Percentiles rank a stretch among this genome's conserved stretches.
These are phyloP conservation scores for Calophaca sinica DNA, from an alignment of 306 rosid genomes.

Conservation along the genomic window DNA sequence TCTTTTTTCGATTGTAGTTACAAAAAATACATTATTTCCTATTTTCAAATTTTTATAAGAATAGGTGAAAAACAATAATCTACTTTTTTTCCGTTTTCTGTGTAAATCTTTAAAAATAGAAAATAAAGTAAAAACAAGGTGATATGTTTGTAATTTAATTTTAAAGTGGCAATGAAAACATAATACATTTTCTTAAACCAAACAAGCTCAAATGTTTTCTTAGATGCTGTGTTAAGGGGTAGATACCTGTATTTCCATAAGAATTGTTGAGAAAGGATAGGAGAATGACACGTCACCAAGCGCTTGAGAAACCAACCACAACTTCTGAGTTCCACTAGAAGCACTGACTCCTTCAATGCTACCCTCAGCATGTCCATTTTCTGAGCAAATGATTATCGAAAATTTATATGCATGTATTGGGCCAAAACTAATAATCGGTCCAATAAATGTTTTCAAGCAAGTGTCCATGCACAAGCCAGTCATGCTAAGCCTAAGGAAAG, in stretches of 20 bases:
- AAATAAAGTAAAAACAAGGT: not conserved
- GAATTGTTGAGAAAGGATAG: constrained; percentile 78
- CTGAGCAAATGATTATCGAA: constrained; percentile 52
- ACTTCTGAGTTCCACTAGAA: constrained; percentile 55
- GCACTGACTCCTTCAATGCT: constrained; percentile 61
- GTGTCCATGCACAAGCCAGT: constrained; percentile 27
- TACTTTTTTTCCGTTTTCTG: no score
- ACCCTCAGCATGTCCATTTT: constrained; percentile 69
- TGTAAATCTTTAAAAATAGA: not conserved
- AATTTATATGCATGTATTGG: constrained; percentile 13
- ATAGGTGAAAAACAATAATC: not conserved
- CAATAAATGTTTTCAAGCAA: constrained; percentile 32
- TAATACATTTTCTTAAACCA: not conserved
- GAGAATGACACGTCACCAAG: constrained; percentile 90
- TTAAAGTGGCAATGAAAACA: not conserved
- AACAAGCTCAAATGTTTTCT: not conserved
- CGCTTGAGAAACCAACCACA: constrained; percentile 77
- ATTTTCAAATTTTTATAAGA: not conserved
- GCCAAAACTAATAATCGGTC: not conserved
- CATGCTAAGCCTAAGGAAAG: constrained; percentile 24
- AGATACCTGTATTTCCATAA: constrained; percentile 85
- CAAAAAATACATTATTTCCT: not conserved
- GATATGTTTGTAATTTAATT: not conserved
- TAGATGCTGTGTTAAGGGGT: not conserved
- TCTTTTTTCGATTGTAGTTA: not conserved